Evolutionary conservation across 805 yeast genomes (phyloP), one percentile per base, ranked within the genome.

Genomic region (Ogataea chonburiensis): DNA sequence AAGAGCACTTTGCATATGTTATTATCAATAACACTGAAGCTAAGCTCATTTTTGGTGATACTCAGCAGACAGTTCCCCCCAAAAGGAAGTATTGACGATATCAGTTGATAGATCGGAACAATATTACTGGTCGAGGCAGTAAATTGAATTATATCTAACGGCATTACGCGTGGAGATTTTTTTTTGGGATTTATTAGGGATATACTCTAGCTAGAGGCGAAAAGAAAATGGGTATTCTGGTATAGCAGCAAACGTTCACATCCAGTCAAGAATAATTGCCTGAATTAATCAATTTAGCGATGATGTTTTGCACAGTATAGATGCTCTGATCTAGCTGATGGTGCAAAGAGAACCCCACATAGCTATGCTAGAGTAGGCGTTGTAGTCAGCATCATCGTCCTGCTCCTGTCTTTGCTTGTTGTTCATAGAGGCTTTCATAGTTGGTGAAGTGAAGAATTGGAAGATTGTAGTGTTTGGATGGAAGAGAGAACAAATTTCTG

Each of bases 41-140:
- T 66, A 9, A 79, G 45, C 0, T 83, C 84, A 29, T 73, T 73
- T 2, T 58, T 50, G 13, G 73, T 70, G 28, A 77, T 68, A 10
- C 47, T 56, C 17, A 61, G 37, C 2, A 50, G 19, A 35, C 61
- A 53, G 21, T 42, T 50, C 11, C 55, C 48, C 3, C 64, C 64
- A 49, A 59, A 57, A n/a, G 56, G 46, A 10, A 48, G 38, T 8
- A 59, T 42, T 4, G 63, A 49, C 11, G 52, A 48, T 14, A 55
- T 46, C 24, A 59, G 25, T 14, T 54, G 54, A 38, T 57, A 47
- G 3, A 58, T 46, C 7, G 54, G 29, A 3, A 43, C 31, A 11
- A 58, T 51, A 24, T 55, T 52, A 22, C 35, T 31, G 2, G 60
- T 58, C 2, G 58, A 52, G 4, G 61, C 60, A 14, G 53, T 42